Base-by-base conservation (phyloP, 495 filamentous ascomycete genomes). In the Penicillium crystallinum region DNA sequence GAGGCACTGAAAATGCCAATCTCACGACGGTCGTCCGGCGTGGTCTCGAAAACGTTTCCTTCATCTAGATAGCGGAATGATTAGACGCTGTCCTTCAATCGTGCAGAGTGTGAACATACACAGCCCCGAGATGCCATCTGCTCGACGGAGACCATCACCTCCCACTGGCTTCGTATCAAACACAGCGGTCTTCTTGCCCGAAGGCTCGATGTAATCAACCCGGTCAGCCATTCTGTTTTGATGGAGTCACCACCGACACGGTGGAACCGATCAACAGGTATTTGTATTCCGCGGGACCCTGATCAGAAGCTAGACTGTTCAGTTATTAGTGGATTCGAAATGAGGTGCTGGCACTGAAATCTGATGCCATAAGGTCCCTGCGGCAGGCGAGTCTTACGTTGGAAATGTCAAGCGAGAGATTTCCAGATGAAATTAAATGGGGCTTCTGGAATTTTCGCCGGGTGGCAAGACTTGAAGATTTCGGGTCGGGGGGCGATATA, bases 21-120 rank as follows among this genome's bases (percentile, higher is more conserved):
- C 46, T 83, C 82, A 12, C 85, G 79, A 21, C 86, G 84, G 35
- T 80, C 63, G 0, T 75, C 74, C 0, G 85, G 80, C 3, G 83
- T 83, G 44, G 87, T 79, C 23, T 83, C 82, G 12, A 85, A 69
- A 27, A 85, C 78, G 62, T 84, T 68, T 51, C 69, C 69, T 47
- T 74, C 71, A 41, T 74, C 71, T 74, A 48, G 14, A 47, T 27
- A 10, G 15, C 5, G 5, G n/a, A 27, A n/a, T 5, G 22, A n/a
- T 50, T 15, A 46, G 25, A 17, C 6, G 2, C n/a, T 0, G 7
- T 17, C n/a, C 18, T 22, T 15, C n/a, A 36, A n/a, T n/a, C n/a
- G n/a, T n/a, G n/a, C n/a, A 18, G 3, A 14, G 29, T 2, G 11
- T 35, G 29, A 2, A 59, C 65, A 55, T 65, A 74, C 71, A 72